Percentiles rank a stretch among this genome's conserved stretches.
Evolutionary conservation across 2,329 filamentous ascomycete genomes (phyloP).

Genomic region (Botryotinia globosa): DNA sequence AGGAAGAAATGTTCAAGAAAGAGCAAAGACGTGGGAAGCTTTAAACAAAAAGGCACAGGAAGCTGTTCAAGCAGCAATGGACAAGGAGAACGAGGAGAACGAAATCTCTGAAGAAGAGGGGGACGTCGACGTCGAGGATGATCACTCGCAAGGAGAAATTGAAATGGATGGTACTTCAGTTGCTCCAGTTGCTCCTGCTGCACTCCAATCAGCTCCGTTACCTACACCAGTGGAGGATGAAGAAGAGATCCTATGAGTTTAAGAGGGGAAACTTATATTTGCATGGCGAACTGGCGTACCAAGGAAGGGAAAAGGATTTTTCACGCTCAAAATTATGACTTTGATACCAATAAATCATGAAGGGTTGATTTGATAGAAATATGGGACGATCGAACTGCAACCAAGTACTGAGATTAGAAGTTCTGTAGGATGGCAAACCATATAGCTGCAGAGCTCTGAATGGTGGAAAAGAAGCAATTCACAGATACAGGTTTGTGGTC

Average conservation of each 20-base stretch:
- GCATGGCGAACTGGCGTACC: slow-evolving; percentile 27
- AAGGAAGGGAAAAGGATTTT: neutral
- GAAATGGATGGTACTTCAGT: slow-evolving; percentile 18
- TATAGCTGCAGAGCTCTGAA: neutral
- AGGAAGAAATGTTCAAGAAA: slow-evolving; percentile 47
- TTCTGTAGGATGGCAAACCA: neutral
- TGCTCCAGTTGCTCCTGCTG: slow-evolving; percentile 12
- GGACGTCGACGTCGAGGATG: slow-evolving; percentile 24
- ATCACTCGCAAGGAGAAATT: slow-evolving; percentile 15
- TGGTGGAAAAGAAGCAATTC: neutral
- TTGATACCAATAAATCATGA: slow-evolving; percentile 29
- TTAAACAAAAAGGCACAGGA: slow-evolving; percentile 48
- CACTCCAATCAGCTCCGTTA: slow-evolving; percentile 17
- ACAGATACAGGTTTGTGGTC: neutral
- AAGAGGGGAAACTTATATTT: slow-evolving; percentile 24
- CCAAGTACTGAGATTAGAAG: neutral
- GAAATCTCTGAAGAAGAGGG: slow-evolving; percentile 27
- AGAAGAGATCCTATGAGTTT: slow-evolving; percentile 31
- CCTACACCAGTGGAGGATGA: slow-evolving; percentile 28
- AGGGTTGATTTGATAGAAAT: neutral
- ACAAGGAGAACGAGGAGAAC: slow-evolving; percentile 26
- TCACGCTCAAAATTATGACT: slow-evolving; percentile 9
- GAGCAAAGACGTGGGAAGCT: slow-evolving; percentile 57
- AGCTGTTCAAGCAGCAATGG: slow-evolving; percentile 30
- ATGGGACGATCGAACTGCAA: neutral